Conservation (phyloP, 129 eudicot species). For the Dittrichia graveolens region DNA sequence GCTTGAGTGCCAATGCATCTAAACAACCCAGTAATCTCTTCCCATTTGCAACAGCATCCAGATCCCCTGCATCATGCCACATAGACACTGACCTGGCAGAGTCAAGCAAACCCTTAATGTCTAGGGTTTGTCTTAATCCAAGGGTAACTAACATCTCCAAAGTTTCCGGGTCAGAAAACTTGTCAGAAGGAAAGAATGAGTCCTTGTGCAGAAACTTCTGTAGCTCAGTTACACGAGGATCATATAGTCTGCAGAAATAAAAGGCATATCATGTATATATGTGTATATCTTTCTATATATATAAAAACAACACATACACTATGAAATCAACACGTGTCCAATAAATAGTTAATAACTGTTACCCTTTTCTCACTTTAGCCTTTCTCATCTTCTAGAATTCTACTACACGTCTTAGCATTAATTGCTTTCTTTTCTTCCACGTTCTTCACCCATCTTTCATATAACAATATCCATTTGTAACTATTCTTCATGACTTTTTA, state of each 20-base stretch:
- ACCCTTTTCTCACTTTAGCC: too few species aligned
- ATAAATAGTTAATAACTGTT: too few species aligned
- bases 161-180: conserved; percentile 65
- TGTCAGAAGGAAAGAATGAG: conserved; percentile 78
- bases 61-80: conserved; percentile 60
- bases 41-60: conserved; percentile 52
- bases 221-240: conserved; percentile 87
- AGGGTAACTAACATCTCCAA: conserved; percentile 69
- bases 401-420: too few species aligned
- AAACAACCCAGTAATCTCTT: conserved; percentile 70
- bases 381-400: too few species aligned
- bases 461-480: too few species aligned
- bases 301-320: background rate
- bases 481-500: too few species aligned
- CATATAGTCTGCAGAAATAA: conserved; percentile 77
- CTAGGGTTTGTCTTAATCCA: conserved; percentile 72
- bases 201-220: conserved; percentile 61
- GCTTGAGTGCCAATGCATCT: conserved; percentile 57
- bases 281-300: background rate
- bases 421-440: too few species aligned
- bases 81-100: conserved; percentile 87
- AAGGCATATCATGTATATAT: conserved; percentile 18
- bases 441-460: too few species aligned
- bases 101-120: conserved; percentile 73
- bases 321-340: too few species aligned